phyloP scores from a whole-genome alignment of 352 stramenopile species.

The Globisporangium nunn region DNA sequence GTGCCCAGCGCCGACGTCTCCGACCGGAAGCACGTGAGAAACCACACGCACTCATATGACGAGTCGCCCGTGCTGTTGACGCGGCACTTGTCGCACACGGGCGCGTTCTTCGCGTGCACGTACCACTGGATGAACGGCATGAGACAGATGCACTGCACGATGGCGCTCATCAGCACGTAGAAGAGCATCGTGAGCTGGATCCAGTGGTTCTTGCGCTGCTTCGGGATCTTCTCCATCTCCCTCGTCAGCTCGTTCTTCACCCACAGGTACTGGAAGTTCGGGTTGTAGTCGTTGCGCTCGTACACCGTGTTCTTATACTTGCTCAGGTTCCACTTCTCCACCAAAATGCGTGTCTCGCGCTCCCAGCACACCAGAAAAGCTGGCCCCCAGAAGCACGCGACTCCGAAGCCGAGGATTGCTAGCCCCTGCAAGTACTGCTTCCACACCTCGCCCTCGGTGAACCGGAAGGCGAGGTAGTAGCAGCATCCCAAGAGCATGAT shows the following conservation, averaged over 20 bases:
- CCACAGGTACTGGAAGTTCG: slow-evolving; percentile 82
- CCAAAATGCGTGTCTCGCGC: slow-evolving; percentile 79
- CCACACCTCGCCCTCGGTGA: slow-evolving; percentile 48
- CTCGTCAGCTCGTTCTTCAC: slow-evolving; percentile 82
- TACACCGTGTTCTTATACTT: slow-evolving; percentile 89
- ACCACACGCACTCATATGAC: slow-evolving; percentile 70
- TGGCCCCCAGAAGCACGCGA: slow-evolving; percentile 76
- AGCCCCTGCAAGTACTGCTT: slow-evolving; percentile 68
- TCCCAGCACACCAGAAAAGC: slow-evolving; percentile 82
- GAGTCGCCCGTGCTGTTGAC: slow-evolving; percentile 19
- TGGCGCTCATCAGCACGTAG: slow-evolving; percentile 65
- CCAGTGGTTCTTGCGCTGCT: slow-evolving; percentile 77
- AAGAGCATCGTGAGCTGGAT: slow-evolving; percentile 85
- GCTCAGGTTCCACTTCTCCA: slow-evolving; percentile 85
- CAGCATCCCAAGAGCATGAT: slow-evolving; percentile 50
- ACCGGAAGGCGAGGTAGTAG: slow-evolving; percentile 80
- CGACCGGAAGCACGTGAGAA: slow-evolving; percentile 79
- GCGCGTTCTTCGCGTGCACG: slow-evolving; percentile 83
- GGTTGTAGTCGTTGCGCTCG: slow-evolving; percentile 83
- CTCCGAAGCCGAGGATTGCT: slow-evolving; percentile 55
- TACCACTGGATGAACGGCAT: slow-evolving; percentile 89
- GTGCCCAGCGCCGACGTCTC: slow-evolving; percentile 64
- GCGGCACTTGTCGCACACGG: slow-evolving; percentile 57
- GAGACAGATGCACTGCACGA: slow-evolving; percentile 78
- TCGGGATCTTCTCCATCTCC: slow-evolving; percentile 85